Conservation (phyloP, 352 stramenopile species). For the Phytophthora multivora region DNA sequence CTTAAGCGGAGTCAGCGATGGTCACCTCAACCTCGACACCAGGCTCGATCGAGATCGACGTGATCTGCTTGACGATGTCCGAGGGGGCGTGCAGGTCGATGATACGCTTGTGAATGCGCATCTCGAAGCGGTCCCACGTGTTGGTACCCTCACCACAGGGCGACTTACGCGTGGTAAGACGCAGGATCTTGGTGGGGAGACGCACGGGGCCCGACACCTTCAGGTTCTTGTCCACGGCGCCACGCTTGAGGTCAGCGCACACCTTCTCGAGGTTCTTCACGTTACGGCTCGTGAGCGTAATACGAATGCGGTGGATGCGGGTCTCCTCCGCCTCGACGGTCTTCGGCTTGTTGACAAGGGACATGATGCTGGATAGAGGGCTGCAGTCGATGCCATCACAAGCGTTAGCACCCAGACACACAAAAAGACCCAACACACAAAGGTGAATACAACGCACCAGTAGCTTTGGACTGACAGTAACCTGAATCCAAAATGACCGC, state of each 20-base stretch:
- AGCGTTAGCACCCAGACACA: conserved; percentile 15
- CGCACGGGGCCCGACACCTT: conserved; percentile 98
- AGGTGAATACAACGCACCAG: conserved; percentile 57
- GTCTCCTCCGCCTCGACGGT: conserved; percentile 86
- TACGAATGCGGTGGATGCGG: conserved; percentile 97
- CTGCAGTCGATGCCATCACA: conserved; percentile 29
- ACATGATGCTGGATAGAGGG: conserved; percentile 90
- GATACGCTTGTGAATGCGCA: conserved; percentile 99
- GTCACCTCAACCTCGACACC: conserved; percentile 99
- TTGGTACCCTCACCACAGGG: conserved; percentile 98
- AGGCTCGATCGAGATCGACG: conserved; percentile 98
- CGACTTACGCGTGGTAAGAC: conserved; percentile 99
- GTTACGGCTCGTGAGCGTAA: conserved; percentile 99
- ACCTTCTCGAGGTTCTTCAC: conserved; percentile 99
- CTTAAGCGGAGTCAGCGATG: conserved; percentile 93
- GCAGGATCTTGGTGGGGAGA: conserved; percentile 99
- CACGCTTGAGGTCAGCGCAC: conserved; percentile 98
- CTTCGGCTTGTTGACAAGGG: conserved; percentile 87
- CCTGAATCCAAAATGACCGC: conserved; percentile 88
- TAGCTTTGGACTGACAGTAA: conserved; percentile 87
- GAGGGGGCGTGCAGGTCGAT: conserved; percentile 98
- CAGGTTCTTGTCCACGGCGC: conserved; percentile 98
- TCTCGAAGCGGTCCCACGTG: conserved; percentile 99
- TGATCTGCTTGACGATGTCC: conserved; percentile 99
- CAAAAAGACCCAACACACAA: not conserved